These are phyloP conservation scores for Iberis pinnata DNA, from an alignment of 345 rosid genomes.

Conservation along the genomic window DNA sequence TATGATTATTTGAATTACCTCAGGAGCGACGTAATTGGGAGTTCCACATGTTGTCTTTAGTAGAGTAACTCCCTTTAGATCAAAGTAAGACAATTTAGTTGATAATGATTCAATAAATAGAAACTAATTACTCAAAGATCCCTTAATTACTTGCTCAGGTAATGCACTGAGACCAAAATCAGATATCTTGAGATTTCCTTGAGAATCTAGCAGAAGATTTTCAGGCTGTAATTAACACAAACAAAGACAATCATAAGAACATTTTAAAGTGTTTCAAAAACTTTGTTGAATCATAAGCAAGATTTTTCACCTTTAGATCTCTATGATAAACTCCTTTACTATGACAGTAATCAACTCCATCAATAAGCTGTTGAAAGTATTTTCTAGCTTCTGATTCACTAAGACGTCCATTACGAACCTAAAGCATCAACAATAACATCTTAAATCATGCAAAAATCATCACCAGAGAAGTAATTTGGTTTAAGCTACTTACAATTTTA, in stretches of 20 bases:
- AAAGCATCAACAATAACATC: conserved; percentile 10
- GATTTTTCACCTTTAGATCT: conserved; percentile 91
- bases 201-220: conserved; percentile 88
- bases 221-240: conserved; percentile 57
- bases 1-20: conserved; percentile 42
- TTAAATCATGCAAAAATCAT: not conserved
- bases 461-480: not conserved
- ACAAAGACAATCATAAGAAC: conserved; percentile 23
- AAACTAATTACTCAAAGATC: not conserved
- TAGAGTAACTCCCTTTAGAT: conserved; percentile 65
- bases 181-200: conserved; percentile 81
- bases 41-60: conserved; percentile 95
- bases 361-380: conserved; percentile 93
- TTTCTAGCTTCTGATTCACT: conserved; percentile 84
- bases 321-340: conserved; percentile 90
- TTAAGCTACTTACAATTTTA: conserved; percentile 64
- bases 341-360: conserved; percentile 93
- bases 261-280: not conserved
- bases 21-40: conserved; percentile 96
- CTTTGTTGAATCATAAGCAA: not conserved
- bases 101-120: not conserved
- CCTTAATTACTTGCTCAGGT: conserved; percentile 59
- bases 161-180: conserved; percentile 95
- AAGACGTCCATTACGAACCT: conserved; percentile 85
- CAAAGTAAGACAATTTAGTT: conserved; percentile 3